These are phyloP conservation scores for Stachybotrys chlorohalonatus DNA, from an alignment of 2,329 filamentous ascomycete species.

Conservation along the genomic window DNA sequence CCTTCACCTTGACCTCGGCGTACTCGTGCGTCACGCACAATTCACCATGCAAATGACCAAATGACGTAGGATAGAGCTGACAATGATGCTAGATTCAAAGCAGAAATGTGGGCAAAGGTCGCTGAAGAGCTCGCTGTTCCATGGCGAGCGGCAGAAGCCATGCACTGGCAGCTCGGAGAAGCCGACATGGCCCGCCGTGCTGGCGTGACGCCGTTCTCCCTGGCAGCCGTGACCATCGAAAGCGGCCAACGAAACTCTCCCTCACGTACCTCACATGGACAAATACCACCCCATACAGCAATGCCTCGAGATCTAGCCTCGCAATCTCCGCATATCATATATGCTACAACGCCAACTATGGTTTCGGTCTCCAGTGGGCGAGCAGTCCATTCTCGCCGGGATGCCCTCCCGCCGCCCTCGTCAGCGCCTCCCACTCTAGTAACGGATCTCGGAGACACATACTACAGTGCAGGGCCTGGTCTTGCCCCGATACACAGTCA, in stretches of 20 bases:
- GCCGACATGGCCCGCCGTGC: conserved; percentile 88
- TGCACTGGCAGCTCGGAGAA: conserved; percentile 97
- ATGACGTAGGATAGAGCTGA: conserved; percentile 7
- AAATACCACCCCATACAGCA: conserved; percentile 37
- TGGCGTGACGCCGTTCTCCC: conserved; percentile 76
- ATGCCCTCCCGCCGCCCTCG: conserved; percentile 24
- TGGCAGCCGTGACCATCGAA: conserved; percentile 48
- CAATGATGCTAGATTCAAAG: conserved; percentile 64
- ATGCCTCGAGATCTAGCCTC: conserved; percentile 32
- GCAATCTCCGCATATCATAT: conserved; percentile 29
- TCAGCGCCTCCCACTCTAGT: conserved; percentile 6
- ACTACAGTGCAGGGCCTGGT: conserved; percentile 27
- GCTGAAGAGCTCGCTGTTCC: conserved; percentile 92
- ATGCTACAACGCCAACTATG: conserved; percentile 26
- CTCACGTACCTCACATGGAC: conserved; percentile 17
- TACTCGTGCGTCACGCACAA: too few species aligned
- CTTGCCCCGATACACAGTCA: conserved; percentile 45
- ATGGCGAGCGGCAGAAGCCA: conserved; percentile 91
- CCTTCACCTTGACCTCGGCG: background rate
- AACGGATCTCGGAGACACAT: conserved; percentile 5
- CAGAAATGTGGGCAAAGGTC: conserved; percentile 95
- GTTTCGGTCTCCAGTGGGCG: conserved; percentile 23
- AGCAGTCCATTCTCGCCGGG: conserved; percentile 29
- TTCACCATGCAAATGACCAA: background rate
- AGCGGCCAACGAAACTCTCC: conserved; percentile 28